Evolutionary conservation across 257 asterid genomes (phyloP), one percentile per base, ranked within the genome.

Genomic region (Scutellaria barbata): DNA sequence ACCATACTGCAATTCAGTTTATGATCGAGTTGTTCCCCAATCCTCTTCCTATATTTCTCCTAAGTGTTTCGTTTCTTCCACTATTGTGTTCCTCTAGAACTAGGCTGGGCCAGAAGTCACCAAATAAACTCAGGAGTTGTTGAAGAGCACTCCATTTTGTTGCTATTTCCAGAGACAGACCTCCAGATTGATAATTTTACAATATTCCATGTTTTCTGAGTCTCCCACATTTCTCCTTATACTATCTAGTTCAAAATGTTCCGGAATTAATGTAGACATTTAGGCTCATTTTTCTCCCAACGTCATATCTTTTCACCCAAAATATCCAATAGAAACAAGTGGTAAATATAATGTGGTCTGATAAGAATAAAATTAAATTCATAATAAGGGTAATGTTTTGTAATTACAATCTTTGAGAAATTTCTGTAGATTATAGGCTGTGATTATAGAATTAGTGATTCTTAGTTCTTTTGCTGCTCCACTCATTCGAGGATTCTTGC

Each of bases 1-100:
- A 53, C 48, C 54, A 53, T 13, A 11, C 64, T 40, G 7, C 3
- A 22, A 14, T 56, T 41, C 50, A 20, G 55, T 69, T 7, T 8
- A 5, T 46, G 59, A 37, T 63, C 45, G 63, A 52, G 63, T 33
- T 6, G 16, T 48, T 14, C 17, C 62, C 63, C 17, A 16, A 9
- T 10, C 30, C 4, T 59, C 54, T 40, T 55, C 39, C 35, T 54
- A 18, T 2, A 30, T 45, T 69, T 48, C 22, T 47, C 71, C 20
- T 30, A 17, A 39, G 57, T 62, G 13, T 69, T 52, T 18, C 56
- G 52, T 68, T 41, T 48, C 12, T 62, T 55, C 64, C 42, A 17
- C 42, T 63, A 47, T 20, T 39, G 50, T 37, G 18, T 30, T 67
- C 66, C 13, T 20, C 4, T 39, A 22, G 64, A 69, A 67, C 42